Conservation (phyloP, 2,329 filamentous ascomycete species). For the Sclerotinia nivalis region DNA sequence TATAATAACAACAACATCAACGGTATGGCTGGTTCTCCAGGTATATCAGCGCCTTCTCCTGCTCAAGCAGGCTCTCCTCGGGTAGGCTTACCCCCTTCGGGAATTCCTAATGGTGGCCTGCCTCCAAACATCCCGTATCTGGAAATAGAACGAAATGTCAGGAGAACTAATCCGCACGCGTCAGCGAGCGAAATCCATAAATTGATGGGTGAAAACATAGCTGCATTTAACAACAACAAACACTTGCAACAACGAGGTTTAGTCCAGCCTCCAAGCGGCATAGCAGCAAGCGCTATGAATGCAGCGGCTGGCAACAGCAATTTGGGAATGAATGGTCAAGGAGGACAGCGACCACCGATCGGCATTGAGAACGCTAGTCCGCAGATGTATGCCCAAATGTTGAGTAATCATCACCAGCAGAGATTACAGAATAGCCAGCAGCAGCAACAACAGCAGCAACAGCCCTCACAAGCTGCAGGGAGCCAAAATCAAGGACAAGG, state of each 20-base stretch:
- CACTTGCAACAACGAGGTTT: slow-evolving; percentile 40
- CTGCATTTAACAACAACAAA: slow-evolving; percentile 21
- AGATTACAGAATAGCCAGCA: slow-evolving; percentile 32
- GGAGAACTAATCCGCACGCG: slow-evolving; percentile 8
- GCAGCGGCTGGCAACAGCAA: slow-evolving; percentile 47
- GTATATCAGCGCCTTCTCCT: slow-evolving; percentile 32
- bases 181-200: slow-evolving; percentile 22
- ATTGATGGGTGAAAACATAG: slow-evolving; percentile 42
- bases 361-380: slow-evolving; percentile 46
- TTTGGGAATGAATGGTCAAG: slow-evolving; percentile 23
- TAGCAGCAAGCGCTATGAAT: slow-evolving; percentile 54
- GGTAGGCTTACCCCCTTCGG: slow-evolving; percentile 31
- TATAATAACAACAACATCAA: slow-evolving; percentile 50
- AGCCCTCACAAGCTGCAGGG: slow-evolving; percentile 25
- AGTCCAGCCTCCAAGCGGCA: slow-evolving; percentile 42
- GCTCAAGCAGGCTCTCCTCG: slow-evolving; percentile 38
- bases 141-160: slow-evolving; percentile 18
- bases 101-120: slow-evolving; percentile 15
- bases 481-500: slow-evolving; percentile 21
- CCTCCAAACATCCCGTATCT: slow-evolving; percentile 12
- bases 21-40: slow-evolving; percentile 48
- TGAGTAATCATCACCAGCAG: slow-evolving; percentile 50
- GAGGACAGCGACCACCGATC: slow-evolving; percentile 22
- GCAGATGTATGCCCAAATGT: slow-evolving; percentile 54
- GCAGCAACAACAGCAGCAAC: slow-evolving; percentile 37